A percentile compares a stretch with the other conserved stretches of the same genome.
These are phyloP conservation scores for Stemphylium beticola DNA, from an alignment of 2,329 filamentous ascomycete genomes.

Conservation along the genomic window DNA sequence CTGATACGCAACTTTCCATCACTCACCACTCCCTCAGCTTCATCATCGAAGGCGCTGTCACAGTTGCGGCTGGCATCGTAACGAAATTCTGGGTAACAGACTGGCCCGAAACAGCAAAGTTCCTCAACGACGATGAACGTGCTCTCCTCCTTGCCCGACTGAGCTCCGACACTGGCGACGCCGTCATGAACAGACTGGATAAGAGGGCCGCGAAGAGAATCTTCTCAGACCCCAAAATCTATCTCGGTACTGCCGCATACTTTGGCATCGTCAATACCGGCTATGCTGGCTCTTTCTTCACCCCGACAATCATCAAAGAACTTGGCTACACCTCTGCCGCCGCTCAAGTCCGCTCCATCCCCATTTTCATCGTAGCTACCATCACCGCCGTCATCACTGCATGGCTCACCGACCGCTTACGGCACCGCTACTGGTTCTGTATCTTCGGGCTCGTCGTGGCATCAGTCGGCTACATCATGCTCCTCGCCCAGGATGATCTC, in stretches of 20 bases:
- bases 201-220: constrained; percentile 55
- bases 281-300: constrained; percentile 53
- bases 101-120: constrained; percentile 50
- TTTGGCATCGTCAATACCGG: constrained; percentile 54
- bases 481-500: constrained; percentile 56
- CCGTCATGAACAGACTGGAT: constrained; percentile 62
- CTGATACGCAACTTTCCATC: too few species aligned
- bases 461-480: constrained; percentile 62
- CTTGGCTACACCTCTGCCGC: constrained; percentile 47
- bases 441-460: constrained; percentile 57
- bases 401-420: constrained; percentile 57
- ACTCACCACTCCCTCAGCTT: constrained; percentile 5
- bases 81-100: constrained; percentile 61
- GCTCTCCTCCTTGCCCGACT: constrained; percentile 39
- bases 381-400: constrained; percentile 47
- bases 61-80: constrained; percentile 47
- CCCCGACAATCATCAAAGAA: constrained; percentile 50
- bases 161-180: constrained; percentile 34
- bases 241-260: constrained; percentile 30
- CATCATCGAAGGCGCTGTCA: constrained; percentile 41
- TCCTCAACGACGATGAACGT: constrained; percentile 36
- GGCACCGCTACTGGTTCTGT: constrained; percentile 61
- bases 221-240: constrained; percentile 46
- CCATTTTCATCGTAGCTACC: constrained; percentile 49
- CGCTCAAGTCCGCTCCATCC: constrained; percentile 49